Conservation (phyloP, 2,329 filamentous ascomycete species). For the Cordyceps militaris region DNA sequence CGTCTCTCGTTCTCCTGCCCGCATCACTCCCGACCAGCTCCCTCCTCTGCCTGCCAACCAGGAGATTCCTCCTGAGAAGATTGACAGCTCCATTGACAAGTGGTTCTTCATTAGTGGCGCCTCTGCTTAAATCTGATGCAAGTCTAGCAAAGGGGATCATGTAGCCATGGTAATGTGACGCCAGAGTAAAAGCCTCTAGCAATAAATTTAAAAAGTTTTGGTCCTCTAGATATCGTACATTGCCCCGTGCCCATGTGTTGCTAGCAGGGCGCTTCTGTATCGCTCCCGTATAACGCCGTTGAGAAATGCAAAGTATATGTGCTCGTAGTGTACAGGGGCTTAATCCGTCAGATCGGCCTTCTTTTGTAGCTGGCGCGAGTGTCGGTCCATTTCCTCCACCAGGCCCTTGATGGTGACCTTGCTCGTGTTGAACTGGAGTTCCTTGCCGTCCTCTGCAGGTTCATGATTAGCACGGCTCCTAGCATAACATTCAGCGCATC, state of each 20-base stretch:
- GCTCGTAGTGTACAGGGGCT: slow-evolving; percentile 17
- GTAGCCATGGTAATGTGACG: neutral
- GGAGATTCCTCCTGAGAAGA: slow-evolving; percentile 77
- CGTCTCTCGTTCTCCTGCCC: slow-evolving; percentile 65
- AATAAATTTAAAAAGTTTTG: slow-evolving; percentile 11
- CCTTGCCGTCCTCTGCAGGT: slow-evolving; percentile 77
- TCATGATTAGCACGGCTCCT: slow-evolving; percentile 18
- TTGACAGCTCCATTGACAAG: slow-evolving; percentile 97
- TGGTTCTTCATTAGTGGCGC: slow-evolving; percentile 99
- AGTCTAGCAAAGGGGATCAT: neutral
- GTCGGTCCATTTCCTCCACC: slow-evolving; percentile 80
- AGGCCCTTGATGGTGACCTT: slow-evolving; percentile 80
- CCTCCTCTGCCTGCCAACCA: slow-evolving; percentile 71
- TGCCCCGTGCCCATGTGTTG: neutral
- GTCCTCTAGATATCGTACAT: slow-evolving; percentile 7
- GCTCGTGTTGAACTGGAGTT: slow-evolving; percentile 74
- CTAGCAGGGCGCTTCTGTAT: neutral
- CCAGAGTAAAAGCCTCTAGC: neutral
- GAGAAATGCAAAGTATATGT: slow-evolving; percentile 22
- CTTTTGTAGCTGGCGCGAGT: slow-evolving; percentile 75
- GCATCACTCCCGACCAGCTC: slow-evolving; percentile 61
- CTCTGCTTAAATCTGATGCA: slow-evolving; percentile 54
- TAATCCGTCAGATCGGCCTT: slow-evolving; percentile 66
- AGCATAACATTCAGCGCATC: neutral
- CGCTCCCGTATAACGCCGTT: slow-evolving; percentile 24